Percentiles rank a stretch among this genome's conserved stretches.
Evolutionary conservation across 106 monocot species (phyloP).

Genomic region (Phalaenopsis aphrodite): DNA sequence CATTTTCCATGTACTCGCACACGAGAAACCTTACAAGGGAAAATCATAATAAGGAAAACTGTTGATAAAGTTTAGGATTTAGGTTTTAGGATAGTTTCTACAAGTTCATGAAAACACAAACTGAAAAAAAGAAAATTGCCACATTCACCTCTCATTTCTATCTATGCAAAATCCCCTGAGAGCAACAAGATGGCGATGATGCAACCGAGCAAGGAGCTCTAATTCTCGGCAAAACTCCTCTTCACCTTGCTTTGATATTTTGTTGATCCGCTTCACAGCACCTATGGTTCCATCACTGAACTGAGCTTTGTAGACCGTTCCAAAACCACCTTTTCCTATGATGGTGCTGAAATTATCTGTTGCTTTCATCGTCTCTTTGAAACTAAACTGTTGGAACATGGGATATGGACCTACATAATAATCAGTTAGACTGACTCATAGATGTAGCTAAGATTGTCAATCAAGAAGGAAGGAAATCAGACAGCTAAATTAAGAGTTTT

Average conservation of each 20-base stretch:
- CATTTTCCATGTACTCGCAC: conserved; percentile 97
- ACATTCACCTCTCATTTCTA: conserved; percentile 58
- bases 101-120: neutral
- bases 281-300: conserved; percentile 56
- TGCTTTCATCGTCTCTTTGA: conserved; percentile 68
- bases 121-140: conserved; percentile 5
- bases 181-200: conserved; percentile 91
- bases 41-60: neutral
- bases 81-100: neutral
- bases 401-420: conserved; percentile 45
- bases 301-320: conserved; percentile 74
- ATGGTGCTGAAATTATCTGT: conserved; percentile 61
- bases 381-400: conserved; percentile 62
- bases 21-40: conserved; percentile 58
- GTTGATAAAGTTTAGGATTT: neutral
- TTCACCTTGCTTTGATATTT: conserved; percentile 80
- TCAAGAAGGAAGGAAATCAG: too few relatives aligned
- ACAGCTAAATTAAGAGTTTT: too few relatives aligned
- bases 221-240: conserved; percentile 83
- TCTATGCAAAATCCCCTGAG: conserved; percentile 73
- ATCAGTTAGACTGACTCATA: neutral
- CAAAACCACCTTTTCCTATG: conserved; percentile 91
- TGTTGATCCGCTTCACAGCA: conserved; percentile 85
- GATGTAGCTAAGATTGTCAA: neutral
- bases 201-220: conserved; percentile 77